Evolutionary conservation across 805 yeast genomes (phyloP).

Genomic region (Kurtzmaniella fragi): DNA sequence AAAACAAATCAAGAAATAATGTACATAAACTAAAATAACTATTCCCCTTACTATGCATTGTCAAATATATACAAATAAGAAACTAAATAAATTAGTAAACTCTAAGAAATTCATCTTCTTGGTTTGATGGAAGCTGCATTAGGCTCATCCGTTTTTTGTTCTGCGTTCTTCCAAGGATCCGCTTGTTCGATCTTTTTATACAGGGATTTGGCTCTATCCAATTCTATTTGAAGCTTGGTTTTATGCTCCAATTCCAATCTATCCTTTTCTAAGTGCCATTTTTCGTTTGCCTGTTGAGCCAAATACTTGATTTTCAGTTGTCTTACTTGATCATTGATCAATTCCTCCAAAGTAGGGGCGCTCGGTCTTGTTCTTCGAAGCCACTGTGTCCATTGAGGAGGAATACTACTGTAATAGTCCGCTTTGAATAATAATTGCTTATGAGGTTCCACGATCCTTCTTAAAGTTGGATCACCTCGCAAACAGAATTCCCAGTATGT

Average conservation of each 20-base stretch:
- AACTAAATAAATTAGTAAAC: slow-evolving; percentile 3
- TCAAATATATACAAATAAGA: slow-evolving; percentile 3
- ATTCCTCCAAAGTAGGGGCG: slow-evolving; percentile 62
- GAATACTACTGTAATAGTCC: slow-evolving; percentile 55
- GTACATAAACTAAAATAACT: no score
- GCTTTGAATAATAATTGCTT: slow-evolving; percentile 43
- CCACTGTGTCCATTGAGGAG: slow-evolving; percentile 83
- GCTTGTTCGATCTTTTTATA: slow-evolving; percentile 2
- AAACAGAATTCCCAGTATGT: slow-evolving; percentile 78
- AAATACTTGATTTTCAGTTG: slow-evolving; percentile 47
- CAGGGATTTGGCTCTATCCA: slow-evolving; percentile 18
- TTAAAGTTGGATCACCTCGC: slow-evolving; percentile 46
- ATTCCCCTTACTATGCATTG: background rate
- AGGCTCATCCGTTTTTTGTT: slow-evolving; percentile 27
- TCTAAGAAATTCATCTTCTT: slow-evolving; percentile 13
- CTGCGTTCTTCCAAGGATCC: slow-evolving; percentile 5
- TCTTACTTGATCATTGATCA: slow-evolving; percentile 53
- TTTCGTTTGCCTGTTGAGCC: slow-evolving; percentile 42
- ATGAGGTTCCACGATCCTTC: slow-evolving; percentile 62
- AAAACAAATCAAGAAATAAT: no score
- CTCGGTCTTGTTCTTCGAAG: slow-evolving; percentile 54
- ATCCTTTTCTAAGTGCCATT: slow-evolving; percentile 34
- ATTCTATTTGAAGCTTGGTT: slow-evolving; percentile 25
- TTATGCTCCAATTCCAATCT: slow-evolving; percentile 28
- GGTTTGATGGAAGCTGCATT: slow-evolving; percentile 36